Evolutionary conservation across 1,139 yeast genomes (phyloP).

Genomic region (Hyphopichia wangnamkhiaoensis): DNA sequence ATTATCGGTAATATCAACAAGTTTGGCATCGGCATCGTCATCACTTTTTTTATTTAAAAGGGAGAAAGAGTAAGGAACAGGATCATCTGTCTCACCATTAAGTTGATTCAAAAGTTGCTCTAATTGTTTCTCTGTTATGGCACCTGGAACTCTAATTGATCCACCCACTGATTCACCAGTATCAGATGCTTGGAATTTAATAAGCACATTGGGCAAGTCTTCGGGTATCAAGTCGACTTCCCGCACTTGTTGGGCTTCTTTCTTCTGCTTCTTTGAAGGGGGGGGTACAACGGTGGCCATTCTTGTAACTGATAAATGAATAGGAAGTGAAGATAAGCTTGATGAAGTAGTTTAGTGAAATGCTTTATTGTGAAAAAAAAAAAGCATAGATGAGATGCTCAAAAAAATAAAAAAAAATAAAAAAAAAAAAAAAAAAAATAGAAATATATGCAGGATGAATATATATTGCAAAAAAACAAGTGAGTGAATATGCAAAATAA

Average conservation of each 20-base stretch:
- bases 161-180: constrained; percentile 90
- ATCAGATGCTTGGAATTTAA: constrained; percentile 90
- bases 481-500: background rate
- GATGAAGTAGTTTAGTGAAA: background rate
- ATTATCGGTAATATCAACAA: constrained; percentile 76
- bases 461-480: background rate
- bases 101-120: constrained; percentile 84
- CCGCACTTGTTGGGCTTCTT: constrained; percentile 78
- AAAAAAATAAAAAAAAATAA: background rate
- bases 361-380: background rate
- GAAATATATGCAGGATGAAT: constrained; percentile 5
- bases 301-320: constrained; percentile 6
- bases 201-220: constrained; percentile 83
- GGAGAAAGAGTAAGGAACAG: constrained; percentile 88
- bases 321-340: background rate
- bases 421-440: constrained; percentile 1
- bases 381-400: constrained; percentile 2
- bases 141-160: constrained; percentile 88
- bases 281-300: constrained; percentile 98
- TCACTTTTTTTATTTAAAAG: constrained; percentile 49
- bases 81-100: constrained; percentile 68
- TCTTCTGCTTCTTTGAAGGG: constrained; percentile 84
- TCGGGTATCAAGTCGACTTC: constrained; percentile 74
- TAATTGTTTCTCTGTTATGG: constrained; percentile 79
- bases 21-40: constrained; percentile 35